Evolutionary conservation across 1,284 basidiomycete genomes (phyloP), one percentile per base, ranked within the genome.

Genomic region (Melampsora americana): DNA sequence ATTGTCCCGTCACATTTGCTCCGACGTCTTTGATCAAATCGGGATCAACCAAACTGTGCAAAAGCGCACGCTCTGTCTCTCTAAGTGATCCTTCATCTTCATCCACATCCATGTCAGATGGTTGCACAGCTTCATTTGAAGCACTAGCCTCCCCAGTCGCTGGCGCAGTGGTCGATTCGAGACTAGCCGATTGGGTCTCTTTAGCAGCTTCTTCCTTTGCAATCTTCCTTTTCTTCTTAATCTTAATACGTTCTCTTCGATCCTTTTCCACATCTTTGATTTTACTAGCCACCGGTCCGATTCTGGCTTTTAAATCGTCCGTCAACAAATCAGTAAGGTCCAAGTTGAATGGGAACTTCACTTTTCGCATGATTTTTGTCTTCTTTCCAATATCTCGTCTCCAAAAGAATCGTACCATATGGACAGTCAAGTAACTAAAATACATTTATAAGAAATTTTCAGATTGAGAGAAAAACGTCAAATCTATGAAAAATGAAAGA

Each of bases 331-430:
- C 93, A 32, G 91, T 84, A 0, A 90, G 91, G 80, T 99, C 95
- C 62, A 95, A 89, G 80, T 95, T 85, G 61, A 88, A 87, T 1
- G 90, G 90, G 84, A 96, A 98, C 83, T 95, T 96, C 79, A 98
- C 95, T 85, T 91, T 92, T 77, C 94, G 89, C 92, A 95, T 92
- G 82, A 95, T 93, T 84, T 95, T 95, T 0, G 92, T 89, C 81
- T 94, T 95, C 85, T 93, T 94, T 79, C 86, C 85, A 77, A 97
- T 95, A 79, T 98, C 95, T 61, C 89, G 86, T 78, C 93, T 86
- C 95, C 95, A 99, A 79, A 90, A 92, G 84, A 99, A 99, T 65
- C 96, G 90, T 7, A 95, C 93, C 89, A 97, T 92, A 80, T 95
- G 93, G 4, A 95, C 88, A 11, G 90, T 90, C 53, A 96, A 86